Percentiles rank a stretch among this genome's conserved stretches.
Evolutionary conservation across 805 yeast genomes (phyloP).

Genomic region (Priceomyces melissophilus): DNA sequence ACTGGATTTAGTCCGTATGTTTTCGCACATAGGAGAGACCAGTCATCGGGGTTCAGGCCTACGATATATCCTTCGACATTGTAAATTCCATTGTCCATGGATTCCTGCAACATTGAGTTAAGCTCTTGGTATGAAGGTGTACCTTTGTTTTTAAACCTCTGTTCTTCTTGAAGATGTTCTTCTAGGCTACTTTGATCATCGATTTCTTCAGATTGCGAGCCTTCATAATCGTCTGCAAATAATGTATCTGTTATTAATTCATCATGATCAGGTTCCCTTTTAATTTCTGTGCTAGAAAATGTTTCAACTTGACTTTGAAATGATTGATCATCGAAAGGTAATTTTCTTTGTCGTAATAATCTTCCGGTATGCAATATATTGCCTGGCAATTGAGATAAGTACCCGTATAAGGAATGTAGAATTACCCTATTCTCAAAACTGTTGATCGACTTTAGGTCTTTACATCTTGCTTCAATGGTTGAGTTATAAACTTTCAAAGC

Average conservation of each 20-base stretch:
- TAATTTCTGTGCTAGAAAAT: constrained; percentile 1
- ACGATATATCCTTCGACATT: constrained; percentile 17
- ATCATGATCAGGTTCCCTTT: constrained; percentile 3
- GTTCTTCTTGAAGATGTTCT: too few species aligned
- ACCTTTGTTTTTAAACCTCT: neutral
- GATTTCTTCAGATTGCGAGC: constrained; percentile 2
- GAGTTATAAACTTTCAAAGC: constrained; percentile 10
- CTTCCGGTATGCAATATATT: neutral
- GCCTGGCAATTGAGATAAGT: neutral
- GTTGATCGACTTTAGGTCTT: neutral
- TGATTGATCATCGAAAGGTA: neutral
- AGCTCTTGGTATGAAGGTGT: constrained; percentile 1
- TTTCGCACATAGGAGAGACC: constrained; percentile 26
- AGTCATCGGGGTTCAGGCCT: constrained; percentile 24
- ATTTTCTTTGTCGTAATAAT: neutral
- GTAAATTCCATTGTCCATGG: constrained; percentile 11
- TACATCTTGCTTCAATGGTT: constrained; percentile 11
- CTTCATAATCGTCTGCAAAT: constrained; percentile 8
- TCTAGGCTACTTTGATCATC: neutral
- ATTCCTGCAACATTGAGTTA: constrained; percentile 1
- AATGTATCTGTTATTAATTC: constrained; percentile 9
- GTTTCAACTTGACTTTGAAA: neutral
- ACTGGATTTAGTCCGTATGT: constrained; percentile 12
- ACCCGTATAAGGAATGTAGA: neutral
- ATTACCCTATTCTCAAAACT: neutral